phyloP scores from a whole-genome alignment of 257 asterid genomes.

The Solanum gandarillasii region DNA sequence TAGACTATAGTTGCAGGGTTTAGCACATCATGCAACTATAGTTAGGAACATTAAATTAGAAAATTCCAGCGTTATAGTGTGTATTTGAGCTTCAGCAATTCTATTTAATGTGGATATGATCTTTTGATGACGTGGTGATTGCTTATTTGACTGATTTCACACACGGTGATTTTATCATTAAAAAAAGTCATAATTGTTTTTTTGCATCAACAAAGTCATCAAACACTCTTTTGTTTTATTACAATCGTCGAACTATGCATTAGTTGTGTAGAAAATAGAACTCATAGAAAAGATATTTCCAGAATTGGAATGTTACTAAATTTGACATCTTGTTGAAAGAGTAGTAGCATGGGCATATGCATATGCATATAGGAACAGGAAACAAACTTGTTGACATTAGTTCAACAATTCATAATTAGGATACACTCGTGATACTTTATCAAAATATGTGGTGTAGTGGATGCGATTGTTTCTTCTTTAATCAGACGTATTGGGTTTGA shows the following conservation, averaged over 20 bases:
- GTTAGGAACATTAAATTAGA: not conserved
- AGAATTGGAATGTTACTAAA: not conserved
- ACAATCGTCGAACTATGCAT: not conserved
- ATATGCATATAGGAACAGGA: not conserved
- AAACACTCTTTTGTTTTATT: not conserved
- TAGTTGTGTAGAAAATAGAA: not conserved
- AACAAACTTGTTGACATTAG: not conserved
- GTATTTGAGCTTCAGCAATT: not conserved
- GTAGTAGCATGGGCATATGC: not conserved
- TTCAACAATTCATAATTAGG: no score
- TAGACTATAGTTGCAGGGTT: not conserved
- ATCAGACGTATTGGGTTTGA: not conserved
- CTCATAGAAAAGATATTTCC: not conserved
- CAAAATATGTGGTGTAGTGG: not conserved
- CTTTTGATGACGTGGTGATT: not conserved
- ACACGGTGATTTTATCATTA: not conserved
- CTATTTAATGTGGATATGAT: not conserved
- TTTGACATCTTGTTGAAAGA: not conserved
- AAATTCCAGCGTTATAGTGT: not conserved
- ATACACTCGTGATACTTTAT: not conserved
- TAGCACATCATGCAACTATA: not conserved
- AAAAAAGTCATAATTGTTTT: not conserved
- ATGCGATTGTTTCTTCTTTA: not conserved
- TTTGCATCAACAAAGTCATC: not conserved
- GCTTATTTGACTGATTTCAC: not conserved